Conservation (phyloP, 495 filamentous ascomycete genomes). For the Penicillium herquei region DNA sequence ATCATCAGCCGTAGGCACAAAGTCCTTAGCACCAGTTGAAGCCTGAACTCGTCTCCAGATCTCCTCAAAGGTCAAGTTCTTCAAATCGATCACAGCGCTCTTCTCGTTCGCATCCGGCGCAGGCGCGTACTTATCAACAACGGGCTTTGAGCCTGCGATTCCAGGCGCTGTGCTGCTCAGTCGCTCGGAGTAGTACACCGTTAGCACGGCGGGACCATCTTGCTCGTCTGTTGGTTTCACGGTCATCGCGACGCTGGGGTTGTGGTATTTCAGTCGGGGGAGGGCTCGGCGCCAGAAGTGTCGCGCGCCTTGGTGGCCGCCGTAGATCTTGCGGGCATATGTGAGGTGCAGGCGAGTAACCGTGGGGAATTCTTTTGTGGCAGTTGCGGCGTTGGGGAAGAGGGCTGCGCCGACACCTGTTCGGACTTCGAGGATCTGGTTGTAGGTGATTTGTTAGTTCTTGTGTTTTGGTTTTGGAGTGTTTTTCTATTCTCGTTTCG, state of each 20-base stretch:
- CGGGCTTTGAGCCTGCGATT: slow-evolving; percentile 19
- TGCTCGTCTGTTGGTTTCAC: slow-evolving; percentile 64
- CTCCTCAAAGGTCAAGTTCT: slow-evolving; percentile 38
- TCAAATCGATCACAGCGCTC: slow-evolving; percentile 34
- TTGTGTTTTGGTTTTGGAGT: not conserved
- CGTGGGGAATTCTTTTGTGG: slow-evolving; percentile 50
- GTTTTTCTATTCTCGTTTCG: not conserved
- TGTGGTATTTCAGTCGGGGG: slow-evolving; percentile 89
- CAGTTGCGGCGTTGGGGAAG: slow-evolving; percentile 54
- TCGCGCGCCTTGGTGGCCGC: slow-evolving; percentile 72
- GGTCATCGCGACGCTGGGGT: slow-evolving; percentile 79
- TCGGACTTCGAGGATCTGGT: slow-evolving; percentile 67
- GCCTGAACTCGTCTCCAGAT: slow-evolving; percentile 69
- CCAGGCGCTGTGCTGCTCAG: slow-evolving; percentile 31
- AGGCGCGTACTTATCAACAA: slow-evolving; percentile 38
- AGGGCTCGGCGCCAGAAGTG: slow-evolving; percentile 87
- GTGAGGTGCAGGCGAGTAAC: slow-evolving; percentile 82
- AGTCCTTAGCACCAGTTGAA: slow-evolving; percentile 62
- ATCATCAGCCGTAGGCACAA: slow-evolving; percentile 62
- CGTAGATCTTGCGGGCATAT: slow-evolving; percentile 61
- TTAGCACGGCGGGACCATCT: slow-evolving; percentile 61
- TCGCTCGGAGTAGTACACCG: slow-evolving; percentile 64
- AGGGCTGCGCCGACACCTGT: slow-evolving; percentile 79
- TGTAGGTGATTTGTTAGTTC: slow-evolving; percentile 6
- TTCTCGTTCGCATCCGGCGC: slow-evolving; percentile 32